Evolutionary conservation across 2,329 filamentous ascomycete genomes (phyloP).

Genomic region (Cladosporium sp.): DNA sequence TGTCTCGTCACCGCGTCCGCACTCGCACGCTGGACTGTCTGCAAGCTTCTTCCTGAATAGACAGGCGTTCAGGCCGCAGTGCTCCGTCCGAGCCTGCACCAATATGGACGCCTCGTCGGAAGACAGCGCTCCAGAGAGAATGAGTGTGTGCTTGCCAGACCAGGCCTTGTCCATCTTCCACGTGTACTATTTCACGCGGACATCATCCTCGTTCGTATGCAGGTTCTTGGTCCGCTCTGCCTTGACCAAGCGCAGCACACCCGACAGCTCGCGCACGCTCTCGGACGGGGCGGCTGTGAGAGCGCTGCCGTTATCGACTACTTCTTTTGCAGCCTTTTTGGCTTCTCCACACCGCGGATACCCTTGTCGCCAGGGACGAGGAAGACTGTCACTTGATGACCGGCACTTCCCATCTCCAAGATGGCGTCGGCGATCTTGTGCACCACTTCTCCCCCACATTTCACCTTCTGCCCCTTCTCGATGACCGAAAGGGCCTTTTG

Average conservation of each 20-base stretch:
- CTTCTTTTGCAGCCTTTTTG: not conserved
- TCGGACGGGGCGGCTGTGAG: slow-evolving; percentile 23
- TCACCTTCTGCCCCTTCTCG: not conserved
- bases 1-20: slow-evolving; percentile 10
- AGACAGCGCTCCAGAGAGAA: not conserved
- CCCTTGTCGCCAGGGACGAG: not conserved
- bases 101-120: not conserved
- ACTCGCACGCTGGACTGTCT: slow-evolving; percentile 5
- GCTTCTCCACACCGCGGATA: not conserved
- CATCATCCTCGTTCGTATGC: slow-evolving; percentile 5
- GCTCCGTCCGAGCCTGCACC: not conserved
- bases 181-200: slow-evolving; percentile 10
- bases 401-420: not conserved
- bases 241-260: slow-evolving; percentile 8
- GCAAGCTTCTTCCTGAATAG: slow-evolving; percentile 10
- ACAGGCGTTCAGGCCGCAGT: slow-evolving; percentile 1
- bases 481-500: not conserved
- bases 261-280: slow-evolving; percentile 9
- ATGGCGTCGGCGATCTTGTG: not conserved
- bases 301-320: slow-evolving; percentile 39
- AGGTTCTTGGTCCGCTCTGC: slow-evolving; percentile 3
- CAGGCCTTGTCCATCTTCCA: slow-evolving; percentile 7
- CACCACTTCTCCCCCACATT: not conserved
- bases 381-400: not conserved
- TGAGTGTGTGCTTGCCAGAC: slow-evolving; percentile 1